Base-by-base conservation (phyloP, 768 basidiomycete species). In the Kwoniella sp. region DNA sequence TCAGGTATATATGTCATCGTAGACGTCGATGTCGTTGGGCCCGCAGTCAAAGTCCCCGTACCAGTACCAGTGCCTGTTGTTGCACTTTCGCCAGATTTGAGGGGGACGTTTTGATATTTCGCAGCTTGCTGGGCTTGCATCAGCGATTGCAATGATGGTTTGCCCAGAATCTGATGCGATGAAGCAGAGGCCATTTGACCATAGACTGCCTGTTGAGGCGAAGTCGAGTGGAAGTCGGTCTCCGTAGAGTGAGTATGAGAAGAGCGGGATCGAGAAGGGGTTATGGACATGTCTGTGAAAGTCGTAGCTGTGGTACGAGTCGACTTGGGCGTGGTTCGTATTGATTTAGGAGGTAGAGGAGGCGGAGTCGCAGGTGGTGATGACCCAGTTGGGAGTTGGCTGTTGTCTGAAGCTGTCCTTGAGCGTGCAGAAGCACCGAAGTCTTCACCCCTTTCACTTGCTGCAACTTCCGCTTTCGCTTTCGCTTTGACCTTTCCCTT, bases 101-200 rank as follows among this genome's bases (percentile, higher is more conserved):
- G 40, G 17, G 40, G 46, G 44, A 27, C 13, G 33, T 50, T 9
- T 4, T 58, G 40, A n/a, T 22, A 40, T 22, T 47, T 46, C 1
- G 44, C 36, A n/a, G 9, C 27, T 17, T 19, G 22, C 8, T 26
- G 27, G 30, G 47, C 27, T 50, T 22, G 47, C 22, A 24, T 48
- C 12, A n/a, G n/a, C 12, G 37, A 40, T 8, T 44, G 37, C 17
- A 61, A 2, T 6, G 60, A 61, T 1, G 52, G 51, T 47, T 54
- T 53, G n/a, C 26, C 17, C 2, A 44, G 30, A 1, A 61, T 25
- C 12, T 61, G 60, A 46, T 61, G 60, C 6, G 60, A 61, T 15
- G 60, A 61, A 15, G 60, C 60, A 12, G 60, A 61, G 12, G 60
- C 44, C 40, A 52, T 53, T 12, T 51, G 21, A 10, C 60, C 60